Base-by-base conservation (phyloP, 1,139 yeast genomes). In the Saccharomyces pastorianus region DNA sequence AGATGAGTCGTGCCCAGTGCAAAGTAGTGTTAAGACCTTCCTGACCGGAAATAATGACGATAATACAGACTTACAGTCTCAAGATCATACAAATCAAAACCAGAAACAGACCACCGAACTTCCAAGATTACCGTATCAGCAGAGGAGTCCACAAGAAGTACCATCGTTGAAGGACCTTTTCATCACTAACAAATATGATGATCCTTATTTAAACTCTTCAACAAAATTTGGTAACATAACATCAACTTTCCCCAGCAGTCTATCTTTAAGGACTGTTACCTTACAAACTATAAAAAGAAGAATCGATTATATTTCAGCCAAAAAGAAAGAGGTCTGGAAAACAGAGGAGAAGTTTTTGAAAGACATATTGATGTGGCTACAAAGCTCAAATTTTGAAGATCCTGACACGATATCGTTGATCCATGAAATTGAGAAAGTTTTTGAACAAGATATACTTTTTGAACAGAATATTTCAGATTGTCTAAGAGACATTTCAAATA, bases 361-460 rank as follows among this genome's bases (percentile, higher is more conserved):
- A 23, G 67, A 65, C 50, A 46, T 65, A 31, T 52, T 53, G 8
- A 47, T 55, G 17, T 66, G 70, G 70, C 59, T 62, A 32, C 58
- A 61, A 28, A 60, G 59, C 46, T 55, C 61, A 3, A 51, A 60
- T 13, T 53, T 60, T 9, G 59, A 57, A 26, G 60, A 61, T 13
- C 57, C 56, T 6, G 65, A 63, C 26, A 58, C 62, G n/a, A 48
- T 58, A 42, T 50, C 50, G 1, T 51, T 65, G 11, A 58, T 64
- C 1, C 55, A 55, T 26, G 67, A 64, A 46, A 54, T 66, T 5
- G 61, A 60, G 34, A 54, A 51, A 5, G 46, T 66, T 20, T 63
- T 66, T 38, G 59, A 57, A 11, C 60, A 64, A 34, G 67, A 64
- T 48, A 46, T 61, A 32, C 49, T 56, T 9, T 57, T 58, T 46